Base-by-base conservation (phyloP, 2,329 filamentous ascomycete genomes). In the Neobulgaria alba region DNA sequence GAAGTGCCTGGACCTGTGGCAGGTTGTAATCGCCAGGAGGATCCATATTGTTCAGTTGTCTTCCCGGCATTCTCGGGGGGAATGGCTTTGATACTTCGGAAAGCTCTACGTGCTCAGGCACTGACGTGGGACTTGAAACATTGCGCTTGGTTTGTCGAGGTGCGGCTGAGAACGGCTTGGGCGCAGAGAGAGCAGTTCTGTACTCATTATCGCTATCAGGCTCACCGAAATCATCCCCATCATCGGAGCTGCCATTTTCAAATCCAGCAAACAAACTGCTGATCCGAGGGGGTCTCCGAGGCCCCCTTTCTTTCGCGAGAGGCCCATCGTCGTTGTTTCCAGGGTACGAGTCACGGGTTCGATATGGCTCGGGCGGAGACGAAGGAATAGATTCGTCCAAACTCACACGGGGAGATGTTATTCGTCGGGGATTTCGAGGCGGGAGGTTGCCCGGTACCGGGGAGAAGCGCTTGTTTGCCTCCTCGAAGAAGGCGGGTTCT, bases 201-300 rank as follows among this genome's bases (percentile, higher is more conserved):
- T 73, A 84, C 51, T 86, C 82, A 2, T 73, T 72, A 51, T 85
- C 82, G 52, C 75, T 82, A 36, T 83, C 77, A 3, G 61, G 66
- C 44, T 80, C 76, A 20, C 62, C 67, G 59, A 79, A 79, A 19
- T 82, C 77, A 30, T 81, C 77, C 2, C 58, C 67, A 41, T 85
- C 80, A 33, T 79, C 79, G 5, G 80, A 81, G 54, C 78, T 86
- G 33, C 69, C 71, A 10, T 76, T 77, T 34, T 90, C 85, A 51
- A 93, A 92, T 0, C 85, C 85, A 21, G 85, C 84, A 61, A 92
- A 92, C n/a, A 93, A 67, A 57, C 85, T 92, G 62, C 84, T 90
- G 36, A 85, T 80, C 41, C 85, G 73, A 56, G 84, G 79, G 1
- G 85, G 74, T 45, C 80, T 74, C 57, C 83, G 69, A 2, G 72